Evolutionary conservation across 2,329 filamentous ascomycete genomes (phyloP).

Genomic region (Diaporthe sp.): DNA sequence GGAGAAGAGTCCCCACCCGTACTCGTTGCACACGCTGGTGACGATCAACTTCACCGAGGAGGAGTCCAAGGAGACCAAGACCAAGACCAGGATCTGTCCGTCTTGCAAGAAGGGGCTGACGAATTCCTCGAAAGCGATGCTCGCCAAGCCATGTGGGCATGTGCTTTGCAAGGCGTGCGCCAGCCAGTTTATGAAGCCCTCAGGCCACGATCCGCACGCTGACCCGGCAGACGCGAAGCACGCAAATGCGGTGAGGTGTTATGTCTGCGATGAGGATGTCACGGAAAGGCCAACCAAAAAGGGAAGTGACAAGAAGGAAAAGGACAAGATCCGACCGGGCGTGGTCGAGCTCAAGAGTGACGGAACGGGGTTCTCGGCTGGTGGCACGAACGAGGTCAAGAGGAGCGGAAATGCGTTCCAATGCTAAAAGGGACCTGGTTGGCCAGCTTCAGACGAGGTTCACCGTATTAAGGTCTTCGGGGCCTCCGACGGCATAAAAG

Average conservation of each 20-base stretch:
- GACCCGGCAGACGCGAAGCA: conserved; percentile 58
- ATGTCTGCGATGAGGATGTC: conserved; percentile 88
- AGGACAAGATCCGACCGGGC: conserved; percentile 75
- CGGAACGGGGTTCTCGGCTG: conserved; percentile 92
- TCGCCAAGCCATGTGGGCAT: conserved; percentile 91
- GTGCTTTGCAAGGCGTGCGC: conserved; percentile 90
- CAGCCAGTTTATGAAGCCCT: conserved; percentile 82
- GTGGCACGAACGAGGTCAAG: conserved; percentile 86
- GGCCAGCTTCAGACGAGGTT: background rate
- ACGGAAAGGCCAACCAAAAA: conserved; percentile 58
- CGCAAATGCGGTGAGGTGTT: conserved; percentile 74
- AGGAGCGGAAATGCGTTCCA: conserved; percentile 86
- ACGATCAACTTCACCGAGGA: conserved; percentile 84
- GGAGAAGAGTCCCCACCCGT: conserved; percentile 75
- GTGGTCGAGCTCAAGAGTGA: conserved; percentile 86
- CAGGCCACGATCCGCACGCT: conserved; percentile 72
- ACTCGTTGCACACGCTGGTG: conserved; percentile 84
- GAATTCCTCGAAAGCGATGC: conserved; percentile 85
- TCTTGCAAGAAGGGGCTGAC: conserved; percentile 86
- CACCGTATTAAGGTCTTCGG: background rate
- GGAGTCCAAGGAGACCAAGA: conserved; percentile 62
- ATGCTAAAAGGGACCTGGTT: conserved; percentile 63
- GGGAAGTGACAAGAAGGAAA: conserved; percentile 60
- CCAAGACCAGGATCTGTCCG: conserved; percentile 74
- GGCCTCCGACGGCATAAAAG: background rate